Percentiles rank a stretch among this genome's conserved stretches.
These are phyloP conservation scores for Akanthomyces lecanii DNA, from an alignment of 2,329 filamentous ascomycete genomes.

Conservation along the genomic window DNA sequence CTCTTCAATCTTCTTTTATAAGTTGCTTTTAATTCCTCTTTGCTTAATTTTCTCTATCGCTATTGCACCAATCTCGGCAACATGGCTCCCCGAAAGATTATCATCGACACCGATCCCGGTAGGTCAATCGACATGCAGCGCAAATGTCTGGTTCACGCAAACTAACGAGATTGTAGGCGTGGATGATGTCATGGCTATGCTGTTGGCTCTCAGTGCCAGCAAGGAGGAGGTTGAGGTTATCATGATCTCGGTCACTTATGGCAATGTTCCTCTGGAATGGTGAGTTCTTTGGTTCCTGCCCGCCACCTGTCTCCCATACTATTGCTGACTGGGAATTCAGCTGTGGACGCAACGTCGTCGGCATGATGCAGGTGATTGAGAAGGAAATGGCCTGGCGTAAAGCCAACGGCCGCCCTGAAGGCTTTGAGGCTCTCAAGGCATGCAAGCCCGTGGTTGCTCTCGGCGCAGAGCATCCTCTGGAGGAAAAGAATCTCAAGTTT, in stretches of 20 bases:
- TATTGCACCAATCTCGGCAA: slow-evolving; percentile 7
- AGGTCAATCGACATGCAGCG: slow-evolving; percentile 23
- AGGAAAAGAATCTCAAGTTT: slow-evolving; percentile 73
- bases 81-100: slow-evolving; percentile 71
- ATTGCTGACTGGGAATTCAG: slow-evolving; percentile 35
- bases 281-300: slow-evolving; percentile 32
- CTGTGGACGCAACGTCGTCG: slow-evolving; percentile 83
- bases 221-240: slow-evolving; percentile 81
- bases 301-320: slow-evolving; percentile 1
- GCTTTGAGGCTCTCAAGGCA: slow-evolving; percentile 68
- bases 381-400: slow-evolving; percentile 83
- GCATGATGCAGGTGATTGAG: slow-evolving; percentile 87
- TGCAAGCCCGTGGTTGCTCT: slow-evolving; percentile 81
- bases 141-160: slow-evolving; percentile 13
- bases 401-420: slow-evolving; percentile 59
- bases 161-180: slow-evolving; percentile 54
- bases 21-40: neutral
- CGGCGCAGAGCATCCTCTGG: slow-evolving; percentile 79
- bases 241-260: slow-evolving; percentile 86
- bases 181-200: slow-evolving; percentile 85
- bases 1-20: neutral
- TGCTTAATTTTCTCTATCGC: neutral
- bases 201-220: slow-evolving; percentile 77
- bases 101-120: slow-evolving; percentile 95
- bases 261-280: slow-evolving; percentile 86